Base-by-base conservation (phyloP, 192 early-diverging fungal species). In the Chytriomyces confervae region DNA sequence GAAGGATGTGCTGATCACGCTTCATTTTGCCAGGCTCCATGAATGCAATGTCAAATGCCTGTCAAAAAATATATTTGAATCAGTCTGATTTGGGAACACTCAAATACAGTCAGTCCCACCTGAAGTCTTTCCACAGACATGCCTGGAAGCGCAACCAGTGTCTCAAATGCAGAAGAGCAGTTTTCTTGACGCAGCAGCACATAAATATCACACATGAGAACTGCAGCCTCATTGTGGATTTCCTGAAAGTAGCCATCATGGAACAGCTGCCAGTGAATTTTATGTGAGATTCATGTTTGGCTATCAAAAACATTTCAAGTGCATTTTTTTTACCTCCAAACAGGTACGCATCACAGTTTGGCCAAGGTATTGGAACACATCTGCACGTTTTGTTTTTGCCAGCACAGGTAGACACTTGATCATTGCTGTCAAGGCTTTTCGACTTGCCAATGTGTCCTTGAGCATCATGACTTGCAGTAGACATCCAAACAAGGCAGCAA, bases 181-280 rank as follows among this genome's bases (percentile, higher is more conserved):
- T 65, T 36, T 7, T 68, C 72, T 53, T 10, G 36, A 10, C 84
- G 60, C 23, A 86, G 44, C 29, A 9, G 18, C 6, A 47, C 13
- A 72, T 86, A 86, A 6, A 84, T 48, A 49, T 84, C 77, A 7
- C 71, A 47, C 46, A 86, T 82, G 29, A 77, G 29, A 29, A 43
- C 24, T n/a, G 82, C 67, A 24, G 66, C 47, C 36, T 83, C 82
- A 24, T 74, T 69, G 69, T 86, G 82, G 48, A 62, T 36, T 18
- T 76, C 78, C 43, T 81, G 57, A 47, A 79, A 75, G 66, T 86
- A 86, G 1, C 77, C 76, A 62, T 84, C 82, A 64, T 83, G 81
- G n/a, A 85, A 75, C 13, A 67, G 48, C 71, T 57, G 47, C 50
- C 53, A 57, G 53, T 29, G 62, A 16, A 29, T 23, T 27, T 18